Conservation (phyloP, 495 filamentous ascomycete genomes). For the Lindgomyces ingoldianus region DNA sequence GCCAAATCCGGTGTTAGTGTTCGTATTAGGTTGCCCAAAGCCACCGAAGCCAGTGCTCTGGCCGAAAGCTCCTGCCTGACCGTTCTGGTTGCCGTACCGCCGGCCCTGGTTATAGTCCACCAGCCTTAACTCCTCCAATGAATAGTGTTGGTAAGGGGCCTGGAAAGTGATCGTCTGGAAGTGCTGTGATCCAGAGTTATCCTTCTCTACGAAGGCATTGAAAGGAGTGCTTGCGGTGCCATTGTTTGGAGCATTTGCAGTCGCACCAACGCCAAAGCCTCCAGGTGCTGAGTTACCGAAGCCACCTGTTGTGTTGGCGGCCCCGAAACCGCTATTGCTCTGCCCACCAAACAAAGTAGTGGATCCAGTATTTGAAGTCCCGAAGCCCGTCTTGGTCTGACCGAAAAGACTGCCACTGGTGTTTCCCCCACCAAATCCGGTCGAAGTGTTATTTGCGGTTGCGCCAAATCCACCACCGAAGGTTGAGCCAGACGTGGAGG, state of each 20-base stretch:
- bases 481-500: slow-evolving; percentile 9
- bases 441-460: slow-evolving; percentile 23
- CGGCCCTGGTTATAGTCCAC: slow-evolving; percentile 89
- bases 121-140: slow-evolving; percentile 84
- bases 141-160: slow-evolving; percentile 83
- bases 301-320: slow-evolving; percentile 43
- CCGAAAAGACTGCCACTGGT: slow-evolving; percentile 31
- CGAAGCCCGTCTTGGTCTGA: slow-evolving; percentile 34
- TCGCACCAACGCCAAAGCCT: slow-evolving; percentile 39
- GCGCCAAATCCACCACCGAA: slow-evolving; percentile 28
- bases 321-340: slow-evolving; percentile 47
- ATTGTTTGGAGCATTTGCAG: slow-evolving; percentile 46
- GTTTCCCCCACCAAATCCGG: slow-evolving; percentile 21
- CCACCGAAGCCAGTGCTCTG: slow-evolving; percentile 61
- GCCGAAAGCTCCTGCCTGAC: slow-evolving; percentile 83
- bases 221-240: slow-evolving; percentile 79
- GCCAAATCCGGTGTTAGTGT: slow-evolving; percentile 50
- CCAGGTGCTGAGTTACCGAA: slow-evolving; percentile 52
- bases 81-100: slow-evolving; percentile 74
- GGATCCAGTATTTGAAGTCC: slow-evolving; percentile 36
- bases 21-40: slow-evolving; percentile 50
- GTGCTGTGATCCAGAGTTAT: slow-evolving; percentile 63
- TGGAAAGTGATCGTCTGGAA: slow-evolving; percentile 89
- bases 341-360: slow-evolving; percentile 40
- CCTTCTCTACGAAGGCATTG: slow-evolving; percentile 77